A percentile compares a stretch with the other conserved stretches of the same genome.
phyloP scores from a whole-genome alignment of 163 green algal species.

The Scenedesmus sp. region DNA sequence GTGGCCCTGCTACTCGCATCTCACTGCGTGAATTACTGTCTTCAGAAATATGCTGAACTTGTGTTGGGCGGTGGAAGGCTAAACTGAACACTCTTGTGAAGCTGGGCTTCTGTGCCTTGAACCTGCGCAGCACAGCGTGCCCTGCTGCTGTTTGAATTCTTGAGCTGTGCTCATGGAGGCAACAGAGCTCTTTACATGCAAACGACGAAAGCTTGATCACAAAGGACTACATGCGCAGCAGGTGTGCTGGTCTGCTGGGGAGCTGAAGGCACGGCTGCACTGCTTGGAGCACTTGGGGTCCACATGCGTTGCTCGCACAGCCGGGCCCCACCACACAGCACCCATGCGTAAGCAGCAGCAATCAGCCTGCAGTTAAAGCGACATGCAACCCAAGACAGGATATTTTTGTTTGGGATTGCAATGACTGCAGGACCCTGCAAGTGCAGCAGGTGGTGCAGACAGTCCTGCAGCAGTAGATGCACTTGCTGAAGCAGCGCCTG shows the following conservation, averaged over 20 bases:
- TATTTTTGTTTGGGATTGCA: too few species aligned
- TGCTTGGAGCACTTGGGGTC: background rate
- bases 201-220: background rate
- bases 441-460: constrained; percentile 5
- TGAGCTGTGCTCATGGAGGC: background rate
- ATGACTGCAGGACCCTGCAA: background rate
- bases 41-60: background rate
- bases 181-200: background rate
- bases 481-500: background rate
- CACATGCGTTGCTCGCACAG: background rate
- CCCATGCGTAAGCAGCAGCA: background rate
- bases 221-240: background rate
- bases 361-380: background rate
- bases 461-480: background rate
- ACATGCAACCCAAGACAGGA: background rate
- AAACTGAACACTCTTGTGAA: background rate
- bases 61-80: too few species aligned
- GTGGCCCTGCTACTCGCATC: background rate
- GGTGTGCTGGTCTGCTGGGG: background rate
- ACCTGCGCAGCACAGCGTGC: background rate
- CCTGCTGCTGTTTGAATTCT: background rate
- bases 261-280: background rate
- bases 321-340: background rate
- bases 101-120: background rate
- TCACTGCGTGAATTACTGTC: background rate